Percentiles rank a stretch among this genome's conserved stretches.
phyloP scores from a whole-genome alignment of 352 stramenopile species.

The Globisporangium abappressorium region DNA sequence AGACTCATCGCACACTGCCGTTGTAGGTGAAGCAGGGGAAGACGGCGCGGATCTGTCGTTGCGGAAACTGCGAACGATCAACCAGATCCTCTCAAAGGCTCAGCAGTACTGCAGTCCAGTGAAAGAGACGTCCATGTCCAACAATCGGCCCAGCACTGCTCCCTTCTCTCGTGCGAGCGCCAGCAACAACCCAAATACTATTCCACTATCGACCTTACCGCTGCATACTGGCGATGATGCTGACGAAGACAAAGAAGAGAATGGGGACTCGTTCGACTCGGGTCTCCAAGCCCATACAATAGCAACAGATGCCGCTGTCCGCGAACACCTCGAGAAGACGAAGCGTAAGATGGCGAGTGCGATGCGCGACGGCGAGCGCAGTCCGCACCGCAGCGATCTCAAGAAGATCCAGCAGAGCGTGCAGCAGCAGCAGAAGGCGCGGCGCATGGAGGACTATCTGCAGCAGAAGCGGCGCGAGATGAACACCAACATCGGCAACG shows the following conservation, averaged over 20 bases:
- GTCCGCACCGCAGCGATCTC: slow-evolving; percentile 26
- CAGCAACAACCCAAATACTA: neutral
- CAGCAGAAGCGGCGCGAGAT: slow-evolving; percentile 68
- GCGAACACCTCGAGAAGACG: slow-evolving; percentile 41
- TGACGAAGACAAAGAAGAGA: neutral
- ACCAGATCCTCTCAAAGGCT: slow-evolving; percentile 53
- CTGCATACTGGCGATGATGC: neutral
- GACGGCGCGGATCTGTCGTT: slow-evolving; percentile 19
- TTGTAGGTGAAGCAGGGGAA: neutral
- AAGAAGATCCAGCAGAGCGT: slow-evolving; percentile 31
- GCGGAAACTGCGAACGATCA: slow-evolving; percentile 62
- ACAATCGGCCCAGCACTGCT: slow-evolving; percentile 8
- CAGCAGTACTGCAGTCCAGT: slow-evolving; percentile 27
- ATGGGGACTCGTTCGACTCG: slow-evolving; percentile 8
- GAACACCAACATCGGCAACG: slow-evolving; percentile 63
- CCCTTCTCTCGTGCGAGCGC: neutral
- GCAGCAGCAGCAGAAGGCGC: slow-evolving; percentile 42
- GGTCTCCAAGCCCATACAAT: neutral
- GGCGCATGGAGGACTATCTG: slow-evolving; percentile 67
- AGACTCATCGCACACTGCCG: neutral
- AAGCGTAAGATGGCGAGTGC: slow-evolving; percentile 48
- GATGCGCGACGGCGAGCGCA: slow-evolving; percentile 34
- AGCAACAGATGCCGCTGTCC: slow-evolving; percentile 13
- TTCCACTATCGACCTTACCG: neutral
- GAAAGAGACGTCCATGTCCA: neutral